Evolutionary conservation across 2,329 filamentous ascomycete species (phyloP), one percentile per base, ranked within the genome.

Genomic region (Sclerotinia borealis): DNA sequence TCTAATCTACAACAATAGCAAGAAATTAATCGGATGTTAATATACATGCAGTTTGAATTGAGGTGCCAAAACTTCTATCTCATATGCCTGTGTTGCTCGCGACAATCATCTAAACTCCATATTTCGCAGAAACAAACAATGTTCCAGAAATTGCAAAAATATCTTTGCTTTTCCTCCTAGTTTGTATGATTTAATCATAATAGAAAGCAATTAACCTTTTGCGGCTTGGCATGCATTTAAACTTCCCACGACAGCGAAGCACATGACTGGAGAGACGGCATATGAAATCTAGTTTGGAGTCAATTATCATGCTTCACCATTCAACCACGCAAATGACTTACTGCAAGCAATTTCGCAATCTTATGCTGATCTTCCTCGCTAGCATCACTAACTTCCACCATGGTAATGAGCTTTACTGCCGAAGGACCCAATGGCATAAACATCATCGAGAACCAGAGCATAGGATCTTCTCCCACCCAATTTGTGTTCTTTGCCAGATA

Each of bases 361-460:
- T 74, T 74, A n/a, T 76, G 72, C 68, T 80, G 77, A 11, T 77
- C 76, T 25, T 75, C 73, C 36, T 76, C 74, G 2, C 72, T 72
- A 1, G 74, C 76, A 43, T 76, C 73, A 65, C 75, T 78, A 2
- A 81, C 76, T 56, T 81, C 77, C 5, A 79, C 74, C 64, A 81
- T 72, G 0, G 78, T 77, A 31, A 79, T 77, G 6, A 81, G 66
- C 68, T 80, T 81, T 76, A 80, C 80, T 1, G 79, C 79, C 3
- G 77, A 76, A 5, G 79, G 79, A 0, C 79, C 79, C 8, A 75
- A 76, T 0, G 79, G 79, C 79, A 81, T 80, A 48, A 80, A 67
- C 77, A 79, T 79, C 71, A 80, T 73, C 19, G 76, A 78, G 69
- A 89, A 89, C 85, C 85, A 89, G 37, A 90, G 74, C 67, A 89